Evolutionary conservation across 129 eudicot genomes (phyloP).

Genomic region (Scalesia atractyloides): DNA sequence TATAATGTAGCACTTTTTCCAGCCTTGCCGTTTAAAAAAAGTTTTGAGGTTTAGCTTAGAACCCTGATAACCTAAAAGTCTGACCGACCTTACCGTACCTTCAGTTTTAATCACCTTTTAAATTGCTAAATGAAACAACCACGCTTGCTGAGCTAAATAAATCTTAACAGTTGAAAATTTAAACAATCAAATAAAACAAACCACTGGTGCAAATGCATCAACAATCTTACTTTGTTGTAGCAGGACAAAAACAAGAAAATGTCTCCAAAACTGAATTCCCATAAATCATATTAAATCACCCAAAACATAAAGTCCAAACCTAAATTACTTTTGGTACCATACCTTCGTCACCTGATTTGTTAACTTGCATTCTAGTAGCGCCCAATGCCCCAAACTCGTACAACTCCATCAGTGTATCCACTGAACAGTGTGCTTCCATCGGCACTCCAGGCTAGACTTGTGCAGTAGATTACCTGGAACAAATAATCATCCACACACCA

Average conservation of each 20-base stretch:
- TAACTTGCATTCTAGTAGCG: constrained; percentile 39
- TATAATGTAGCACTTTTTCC: too few species aligned
- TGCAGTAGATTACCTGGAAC: constrained; percentile 63
- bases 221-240: not conserved
- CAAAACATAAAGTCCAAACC: not conserved
- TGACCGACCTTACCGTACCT: too few species aligned
- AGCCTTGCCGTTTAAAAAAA: too few species aligned
- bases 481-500: not conserved
- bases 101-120: too few species aligned
- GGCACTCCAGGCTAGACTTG: constrained; percentile 67
- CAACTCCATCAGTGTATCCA: constrained; percentile 64
- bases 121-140: not conserved
- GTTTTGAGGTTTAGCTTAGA: too few species aligned
- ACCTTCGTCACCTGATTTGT: not conserved
- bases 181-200: not conserved
- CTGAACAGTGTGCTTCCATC: constrained; percentile 79
- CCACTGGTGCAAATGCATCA: not conserved
- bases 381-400: constrained; percentile 66
- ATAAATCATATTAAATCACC: not conserved
- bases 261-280: constrained; percentile 4
- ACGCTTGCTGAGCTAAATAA: not conserved
- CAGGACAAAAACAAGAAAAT: not conserved
- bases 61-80: too few species aligned
- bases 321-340: not conserved
- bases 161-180: not conserved